phyloP scores from a whole-genome alignment of 2,329 filamentous ascomycete species.

The Tolypocladium guangdongense region DNA sequence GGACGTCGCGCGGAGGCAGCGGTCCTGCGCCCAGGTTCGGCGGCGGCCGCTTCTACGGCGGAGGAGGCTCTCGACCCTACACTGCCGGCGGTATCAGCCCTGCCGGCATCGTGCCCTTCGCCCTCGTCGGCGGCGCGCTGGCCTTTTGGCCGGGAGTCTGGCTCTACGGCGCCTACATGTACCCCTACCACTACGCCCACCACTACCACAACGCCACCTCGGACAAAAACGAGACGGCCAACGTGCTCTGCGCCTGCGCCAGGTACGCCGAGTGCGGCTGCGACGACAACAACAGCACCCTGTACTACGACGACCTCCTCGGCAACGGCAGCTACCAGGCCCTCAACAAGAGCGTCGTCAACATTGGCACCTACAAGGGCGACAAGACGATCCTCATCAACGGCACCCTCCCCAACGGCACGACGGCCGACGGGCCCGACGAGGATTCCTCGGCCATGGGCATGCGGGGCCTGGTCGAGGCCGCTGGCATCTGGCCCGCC shows the following conservation, averaged over 20 bases:
- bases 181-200: slow-evolving; percentile 33
- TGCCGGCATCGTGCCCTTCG: slow-evolving; percentile 40
- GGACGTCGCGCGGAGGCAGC: slow-evolving; percentile 44
- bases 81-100: slow-evolving; percentile 38
- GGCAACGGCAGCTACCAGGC: slow-evolving; percentile 50
- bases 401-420: slow-evolving; percentile 62
- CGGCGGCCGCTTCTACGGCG: slow-evolving; percentile 54
- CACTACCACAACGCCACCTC: slow-evolving; percentile 38
- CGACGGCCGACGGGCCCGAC: slow-evolving; percentile 29
- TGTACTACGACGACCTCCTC: slow-evolving; percentile 51
- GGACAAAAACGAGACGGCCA: slow-evolving; percentile 23
- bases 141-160: slow-evolving; percentile 55
- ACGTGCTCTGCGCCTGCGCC: slow-evolving; percentile 41
- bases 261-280: slow-evolving; percentile 44
- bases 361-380: slow-evolving; percentile 33
- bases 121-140: slow-evolving; percentile 37
- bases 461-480: slow-evolving; percentile 21
- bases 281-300: slow-evolving; percentile 52
- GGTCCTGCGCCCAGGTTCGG: slow-evolving; percentile 48
- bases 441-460: slow-evolving; percentile 21
- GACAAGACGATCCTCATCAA: slow-evolving; percentile 56
- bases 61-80: slow-evolving; percentile 54
- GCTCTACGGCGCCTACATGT: slow-evolving; percentile 53
- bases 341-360: slow-evolving; percentile 52
- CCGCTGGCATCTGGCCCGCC: slow-evolving; percentile 40